Conservation (phyloP, 768 basidiomycete genomes). For the Serendipita sp. region DNA sequence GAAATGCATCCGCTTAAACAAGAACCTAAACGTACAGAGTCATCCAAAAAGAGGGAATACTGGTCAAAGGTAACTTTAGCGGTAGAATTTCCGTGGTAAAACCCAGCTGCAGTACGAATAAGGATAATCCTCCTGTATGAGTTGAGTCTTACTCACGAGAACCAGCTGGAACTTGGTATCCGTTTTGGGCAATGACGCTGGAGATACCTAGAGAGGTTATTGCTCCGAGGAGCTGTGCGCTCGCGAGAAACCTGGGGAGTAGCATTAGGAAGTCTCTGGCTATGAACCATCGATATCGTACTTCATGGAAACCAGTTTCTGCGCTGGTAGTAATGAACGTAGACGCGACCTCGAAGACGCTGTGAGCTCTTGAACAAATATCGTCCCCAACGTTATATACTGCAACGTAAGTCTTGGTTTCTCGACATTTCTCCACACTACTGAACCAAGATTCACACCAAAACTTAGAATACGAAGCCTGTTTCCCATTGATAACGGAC, state of each 20-base stretch:
- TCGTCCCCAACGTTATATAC: neutral
- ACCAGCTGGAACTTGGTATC: neutral
- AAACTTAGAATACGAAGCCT: no score
- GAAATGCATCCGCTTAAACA: neutral
- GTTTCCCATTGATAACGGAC: no score
- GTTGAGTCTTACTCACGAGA: neutral
- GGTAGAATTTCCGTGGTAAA: slow-evolving; percentile 17
- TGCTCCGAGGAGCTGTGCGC: neutral
- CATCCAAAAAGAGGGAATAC: slow-evolving; percentile 15
- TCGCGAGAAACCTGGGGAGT: neutral
- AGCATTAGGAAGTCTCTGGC: neutral
- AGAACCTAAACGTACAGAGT: neutral
- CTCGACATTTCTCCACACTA: no score
- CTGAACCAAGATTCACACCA: no score
- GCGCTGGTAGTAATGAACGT: neutral
- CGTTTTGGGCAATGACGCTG: neutral
- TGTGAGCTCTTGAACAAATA: neutral
- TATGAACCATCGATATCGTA: neutral
- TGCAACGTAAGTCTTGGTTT: neutral
- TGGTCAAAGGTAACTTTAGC: slow-evolving; percentile 15
- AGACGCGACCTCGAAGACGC: neutral
- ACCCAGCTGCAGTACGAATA: slow-evolving; percentile 15
- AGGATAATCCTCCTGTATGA: slow-evolving; percentile 2
- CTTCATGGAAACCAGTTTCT: neutral
- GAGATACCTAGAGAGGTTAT: neutral